phyloP scores from a whole-genome alignment of 345 rosid genomes.

The Rhodamnia argentea region DNA sequence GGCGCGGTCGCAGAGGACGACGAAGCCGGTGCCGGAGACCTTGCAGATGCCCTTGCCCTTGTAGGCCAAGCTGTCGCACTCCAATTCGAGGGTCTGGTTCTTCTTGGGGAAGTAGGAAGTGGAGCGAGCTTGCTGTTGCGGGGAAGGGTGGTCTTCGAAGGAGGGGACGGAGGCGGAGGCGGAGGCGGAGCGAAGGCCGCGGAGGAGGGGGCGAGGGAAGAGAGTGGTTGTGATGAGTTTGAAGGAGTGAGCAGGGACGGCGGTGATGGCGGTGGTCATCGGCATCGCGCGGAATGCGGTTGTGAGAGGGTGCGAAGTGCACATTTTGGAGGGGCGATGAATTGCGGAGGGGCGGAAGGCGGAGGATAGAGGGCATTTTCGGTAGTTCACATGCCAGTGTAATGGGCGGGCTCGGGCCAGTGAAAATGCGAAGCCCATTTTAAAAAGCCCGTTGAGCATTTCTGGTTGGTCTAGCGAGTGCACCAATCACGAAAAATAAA shows the following conservation, averaged over 20 bases:
- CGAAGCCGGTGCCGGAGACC: constrained; percentile 70
- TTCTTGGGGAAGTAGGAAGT: constrained; percentile 60
- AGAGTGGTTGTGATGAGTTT: not conserved
- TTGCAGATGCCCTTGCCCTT: constrained; percentile 86
- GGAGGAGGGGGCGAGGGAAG: constrained; percentile 1
- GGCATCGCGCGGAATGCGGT: not conserved
- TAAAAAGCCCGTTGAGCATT: not conserved
- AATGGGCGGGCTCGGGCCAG: not conserved
- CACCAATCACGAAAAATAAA: not conserved
- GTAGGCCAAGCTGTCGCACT: constrained; percentile 79
- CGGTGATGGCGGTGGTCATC: not conserved
- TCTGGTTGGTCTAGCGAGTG: not conserved
- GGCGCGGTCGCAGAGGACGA: constrained; percentile 81
- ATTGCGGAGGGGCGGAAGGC: not conserved
- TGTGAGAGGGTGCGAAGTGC: not conserved
- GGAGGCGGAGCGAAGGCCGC: not conserved
- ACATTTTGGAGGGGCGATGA: not conserved
- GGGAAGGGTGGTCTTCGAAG: not conserved
- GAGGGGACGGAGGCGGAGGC: not conserved
- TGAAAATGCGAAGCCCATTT: not conserved
- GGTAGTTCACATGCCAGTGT: not conserved
- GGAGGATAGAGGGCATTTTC: not conserved
- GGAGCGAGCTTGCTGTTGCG: not conserved
- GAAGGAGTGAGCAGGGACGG: not conserved
- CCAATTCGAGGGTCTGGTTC: constrained; percentile 72